phyloP scores from a whole-genome alignment of 192 early-diverging fungal species.

The Allomyces macrogynus region DNA sequence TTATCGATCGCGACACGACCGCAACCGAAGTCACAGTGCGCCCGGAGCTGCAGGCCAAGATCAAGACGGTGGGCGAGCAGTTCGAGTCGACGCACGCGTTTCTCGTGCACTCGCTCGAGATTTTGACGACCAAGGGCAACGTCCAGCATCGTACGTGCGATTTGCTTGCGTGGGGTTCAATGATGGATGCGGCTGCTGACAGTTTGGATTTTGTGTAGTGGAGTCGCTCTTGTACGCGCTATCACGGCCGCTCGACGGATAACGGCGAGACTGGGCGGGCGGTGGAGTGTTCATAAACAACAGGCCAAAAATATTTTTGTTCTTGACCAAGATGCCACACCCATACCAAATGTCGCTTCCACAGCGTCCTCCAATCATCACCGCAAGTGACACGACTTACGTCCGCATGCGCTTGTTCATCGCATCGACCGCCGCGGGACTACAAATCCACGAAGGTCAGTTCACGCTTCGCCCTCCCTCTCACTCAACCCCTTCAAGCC shows the following conservation, averaged over 20 bases:
- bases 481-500: no score
- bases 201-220: neutral
- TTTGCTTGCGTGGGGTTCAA: neutral
- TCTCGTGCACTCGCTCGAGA: neutral
- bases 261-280: neutral
- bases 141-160: neutral
- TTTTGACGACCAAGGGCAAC: neutral
- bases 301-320: neutral
- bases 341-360: no score
- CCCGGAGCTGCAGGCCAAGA: neutral
- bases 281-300: neutral
- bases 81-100: neutral
- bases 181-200: neutral
- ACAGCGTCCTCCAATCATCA: no score
- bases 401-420: no score
- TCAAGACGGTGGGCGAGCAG: neutral
- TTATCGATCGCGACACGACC: neutral
- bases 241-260: neutral
- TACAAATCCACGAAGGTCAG: no score
- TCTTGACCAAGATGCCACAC: no score
- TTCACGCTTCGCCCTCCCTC: no score
- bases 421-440: no score
- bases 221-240: neutral
- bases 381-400: no score
- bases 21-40: neutral